These are phyloP conservation scores for Penicillium egyptiacum DNA, from an alignment of 495 filamentous ascomycete genomes.

Conservation along the genomic window DNA sequence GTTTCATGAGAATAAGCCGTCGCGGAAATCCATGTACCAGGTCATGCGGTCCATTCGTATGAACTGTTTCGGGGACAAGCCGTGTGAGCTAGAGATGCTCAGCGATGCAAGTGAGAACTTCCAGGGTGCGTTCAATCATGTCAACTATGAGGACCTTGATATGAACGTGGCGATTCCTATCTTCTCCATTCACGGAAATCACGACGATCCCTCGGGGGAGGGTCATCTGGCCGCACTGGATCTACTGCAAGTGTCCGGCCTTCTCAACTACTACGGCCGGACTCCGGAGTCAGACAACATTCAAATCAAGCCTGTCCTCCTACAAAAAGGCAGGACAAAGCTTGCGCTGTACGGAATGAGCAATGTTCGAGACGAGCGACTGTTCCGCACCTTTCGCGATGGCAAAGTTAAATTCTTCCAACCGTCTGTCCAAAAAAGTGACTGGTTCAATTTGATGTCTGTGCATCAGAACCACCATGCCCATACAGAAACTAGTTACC, in stretches of 20 bases:
- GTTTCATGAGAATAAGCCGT: conserved; percentile 98
- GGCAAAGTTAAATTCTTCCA: conserved; percentile 91
- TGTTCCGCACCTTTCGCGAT: conserved; percentile 90
- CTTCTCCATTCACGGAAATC: conserved; percentile 98
- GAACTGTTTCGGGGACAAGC: conserved; percentile 93
- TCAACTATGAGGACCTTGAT: conserved; percentile 97
- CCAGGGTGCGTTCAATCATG: conserved; percentile 78
- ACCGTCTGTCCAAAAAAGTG: conserved; percentile 74
- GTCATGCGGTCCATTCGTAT: conserved; percentile 91
- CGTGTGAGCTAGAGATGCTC: conserved; percentile 92
- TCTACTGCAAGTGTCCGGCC: conserved; percentile 82
- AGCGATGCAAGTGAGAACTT: conserved; percentile 91
- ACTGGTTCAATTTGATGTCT: conserved; percentile 96
- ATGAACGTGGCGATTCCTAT: conserved; percentile 98
- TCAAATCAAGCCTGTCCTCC: conserved; percentile 80
- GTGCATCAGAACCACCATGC: conserved; percentile 97
- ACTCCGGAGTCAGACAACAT: conserved; percentile 92
- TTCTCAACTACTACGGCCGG: conserved; percentile 95
- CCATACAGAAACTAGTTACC: conserved; percentile 83
- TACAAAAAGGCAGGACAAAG: conserved; percentile 94
- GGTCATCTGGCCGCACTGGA: conserved; percentile 88
- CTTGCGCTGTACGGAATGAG: conserved; percentile 93
- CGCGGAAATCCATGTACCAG: conserved; percentile 93
- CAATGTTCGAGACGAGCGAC: conserved; percentile 92
- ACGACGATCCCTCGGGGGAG: conserved; percentile 95